Base-by-base conservation (phyloP, 208 protist genomes). In the Trypanosoma conorhini region DNA sequence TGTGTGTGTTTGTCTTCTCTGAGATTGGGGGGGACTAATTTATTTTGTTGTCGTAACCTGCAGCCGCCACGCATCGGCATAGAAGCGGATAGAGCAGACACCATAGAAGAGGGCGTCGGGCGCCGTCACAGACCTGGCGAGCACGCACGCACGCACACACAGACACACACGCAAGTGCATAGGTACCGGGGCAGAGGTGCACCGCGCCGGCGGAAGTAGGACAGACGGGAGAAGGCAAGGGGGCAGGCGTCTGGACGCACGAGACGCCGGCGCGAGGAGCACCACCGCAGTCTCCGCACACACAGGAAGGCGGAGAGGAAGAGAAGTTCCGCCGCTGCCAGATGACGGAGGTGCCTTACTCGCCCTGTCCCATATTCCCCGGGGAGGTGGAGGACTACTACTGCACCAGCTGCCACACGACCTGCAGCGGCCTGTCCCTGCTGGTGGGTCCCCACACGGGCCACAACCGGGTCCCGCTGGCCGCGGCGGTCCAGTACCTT, bases 391-490 rank as follows among this genome's bases (percentile, higher is more conserved):
- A 68, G 52, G 70, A 79, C 24, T 84, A 87, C 71, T 95, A 89
- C 72, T 95, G 90, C 64, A 69, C 77, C 28, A 59, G 59, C 52
- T 95, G 90, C 63, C 80, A 89, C 26, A 63, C 57, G 13, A 71
- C 76, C 0, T 88, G 85, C 64, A 91, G 80, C 52, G 76, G 66
- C 19, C 67, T 86, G 31, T 61, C 76, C 10, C 67, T 93, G 7
- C 67, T 93, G 22, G 86, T 87, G 10, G 90, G 90, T n/a, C 74
- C 81, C 12, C 90, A 95, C 74, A 86, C 83, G 0, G 77, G 63
- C 30, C 90, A 95, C 79, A 76, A 76, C 67, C 77, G 85, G 46
- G 74, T 91, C 0, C 77, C 86, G 3, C 65, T 93, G 10, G 31
- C 30, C 5, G 76, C 86, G n/a, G 87, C 87, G 9, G 48, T 59